A percentile compares a stretch with the other conserved stretches of the same genome.
These are phyloP conservation scores for Senna siamea DNA, from an alignment of 306 rosid genomes.

Conservation along the genomic window DNA sequence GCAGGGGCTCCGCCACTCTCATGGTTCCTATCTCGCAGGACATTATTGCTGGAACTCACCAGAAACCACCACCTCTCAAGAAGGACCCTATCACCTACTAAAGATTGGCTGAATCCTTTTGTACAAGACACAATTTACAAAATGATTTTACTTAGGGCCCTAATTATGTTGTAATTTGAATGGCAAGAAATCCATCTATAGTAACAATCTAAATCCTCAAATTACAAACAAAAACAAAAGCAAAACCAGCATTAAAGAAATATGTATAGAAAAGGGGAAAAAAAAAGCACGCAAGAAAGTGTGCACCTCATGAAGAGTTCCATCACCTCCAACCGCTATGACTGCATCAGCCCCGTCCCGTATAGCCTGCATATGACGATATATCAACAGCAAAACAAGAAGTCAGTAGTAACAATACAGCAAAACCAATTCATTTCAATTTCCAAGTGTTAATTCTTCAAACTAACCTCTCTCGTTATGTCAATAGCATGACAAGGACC, in stretches of 20 bases:
- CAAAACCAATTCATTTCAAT: conserved; percentile 24
- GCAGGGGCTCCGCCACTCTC: too few relatives aligned
- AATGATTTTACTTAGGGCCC: conserved; percentile 13
- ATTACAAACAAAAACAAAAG: not conserved
- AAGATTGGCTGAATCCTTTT: conserved; percentile 2
- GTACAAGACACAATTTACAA: conserved; percentile 19
- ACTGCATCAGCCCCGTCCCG: conserved; percentile 92
- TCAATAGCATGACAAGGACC: conserved; percentile 96
- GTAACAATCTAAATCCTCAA: not conserved
- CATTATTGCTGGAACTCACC: too few relatives aligned
- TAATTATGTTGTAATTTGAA: not conserved
- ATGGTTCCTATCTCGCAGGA: too few relatives aligned
- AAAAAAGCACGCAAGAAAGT: not conserved
- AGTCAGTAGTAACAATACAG: conserved; percentile 5
- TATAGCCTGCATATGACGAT: conserved; percentile 64
- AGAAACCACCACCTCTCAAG: too few relatives aligned
- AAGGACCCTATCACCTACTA: too few relatives aligned
- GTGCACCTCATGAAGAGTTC: conserved; percentile 95
- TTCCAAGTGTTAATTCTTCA: conserved; percentile 18
- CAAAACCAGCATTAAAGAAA: not conserved
- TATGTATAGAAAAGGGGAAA: not conserved
- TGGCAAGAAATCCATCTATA: not conserved
- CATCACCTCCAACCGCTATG: conserved; percentile 96
- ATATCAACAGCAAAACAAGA: conserved; percentile 26
- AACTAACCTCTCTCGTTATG: conserved; percentile 87